Conservation (phyloP, 1,284 basidiomycete species). For the Pisolithus thermaeus region DNA sequence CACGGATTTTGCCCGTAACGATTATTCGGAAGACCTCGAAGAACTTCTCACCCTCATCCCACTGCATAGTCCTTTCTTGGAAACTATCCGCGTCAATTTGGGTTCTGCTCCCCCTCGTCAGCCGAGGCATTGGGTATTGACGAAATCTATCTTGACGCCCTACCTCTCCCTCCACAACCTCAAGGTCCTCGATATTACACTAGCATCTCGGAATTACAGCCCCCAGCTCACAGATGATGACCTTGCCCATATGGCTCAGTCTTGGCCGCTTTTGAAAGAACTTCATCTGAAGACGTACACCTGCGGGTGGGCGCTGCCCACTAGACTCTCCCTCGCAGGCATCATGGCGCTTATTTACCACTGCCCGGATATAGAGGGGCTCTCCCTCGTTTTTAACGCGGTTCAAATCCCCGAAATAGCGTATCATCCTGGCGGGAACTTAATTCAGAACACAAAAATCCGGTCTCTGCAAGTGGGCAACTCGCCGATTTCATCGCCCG, state of each 20-base stretch:
- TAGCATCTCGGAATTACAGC: neutral
- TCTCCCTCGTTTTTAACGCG: neutral
- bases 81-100: neutral
- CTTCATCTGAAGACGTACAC: neutral
- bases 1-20: neutral
- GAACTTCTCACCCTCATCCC: neutral
- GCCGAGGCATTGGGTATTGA: neutral
- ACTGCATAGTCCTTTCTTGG: neutral
- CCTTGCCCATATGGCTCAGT: neutral
- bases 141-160: neutral
- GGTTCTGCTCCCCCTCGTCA: neutral
- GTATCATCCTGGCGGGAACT: neutral
- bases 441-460: neutral
- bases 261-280: neutral
- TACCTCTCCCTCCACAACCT: neutral
- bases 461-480: neutral
- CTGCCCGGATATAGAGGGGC: neutral
- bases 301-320: neutral
- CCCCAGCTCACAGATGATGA: neutral
- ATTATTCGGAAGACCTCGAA: neutral
- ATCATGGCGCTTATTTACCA: neutral
- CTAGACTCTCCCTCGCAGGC: neutral
- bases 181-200: neutral
- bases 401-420: neutral
- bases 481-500: neutral